phyloP scores from a whole-genome alignment of 2,329 filamentous ascomycete species.

The Coniochaeta sp. region DNA sequence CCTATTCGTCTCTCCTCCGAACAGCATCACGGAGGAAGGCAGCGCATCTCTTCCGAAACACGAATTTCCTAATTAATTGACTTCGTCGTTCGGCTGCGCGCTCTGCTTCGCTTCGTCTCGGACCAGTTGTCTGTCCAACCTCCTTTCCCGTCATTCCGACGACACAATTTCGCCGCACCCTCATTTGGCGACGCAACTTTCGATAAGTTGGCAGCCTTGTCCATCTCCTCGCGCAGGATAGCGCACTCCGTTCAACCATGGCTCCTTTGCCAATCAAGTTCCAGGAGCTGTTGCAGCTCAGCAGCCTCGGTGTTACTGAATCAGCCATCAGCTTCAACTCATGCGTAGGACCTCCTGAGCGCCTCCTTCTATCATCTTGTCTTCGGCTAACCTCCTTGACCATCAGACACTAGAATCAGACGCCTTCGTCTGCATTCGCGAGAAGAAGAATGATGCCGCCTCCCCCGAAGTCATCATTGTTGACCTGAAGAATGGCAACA shows the following conservation, averaged over 20 bases:
- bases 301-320: conserved; percentile 26
- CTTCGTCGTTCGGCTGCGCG: neutral
- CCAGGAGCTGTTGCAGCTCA: conserved; percentile 32
- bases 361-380: conserved; percentile 5
- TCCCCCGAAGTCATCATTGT: conserved; percentile 94
- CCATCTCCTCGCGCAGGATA: conserved; percentile 19
- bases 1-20: conserved; percentile 1
- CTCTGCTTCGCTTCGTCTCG: neutral
- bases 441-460: conserved; percentile 78
- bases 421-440: conserved; percentile 89
- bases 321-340: conserved; percentile 73
- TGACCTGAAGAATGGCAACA: conserved; percentile 96
- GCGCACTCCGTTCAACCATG: conserved; percentile 23
- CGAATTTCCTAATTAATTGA: conserved; percentile 2
- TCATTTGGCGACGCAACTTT: conserved; percentile 10
- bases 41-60: neutral
- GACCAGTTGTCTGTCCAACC: neutral
- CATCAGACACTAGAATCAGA: conserved; percentile 95
- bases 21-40: neutral
- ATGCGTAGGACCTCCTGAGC: conserved; percentile 52
- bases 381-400: conserved; percentile 11
- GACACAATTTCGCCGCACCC: neutral
- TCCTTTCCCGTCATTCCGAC: conserved; percentile 3
- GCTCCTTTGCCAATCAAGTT: conserved; percentile 30
- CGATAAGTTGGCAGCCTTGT: conserved; percentile 18